A percentile compares a stretch with the other conserved stretches of the same genome.
These are phyloP conservation scores for Venturia oleaginea DNA, from an alignment of 2,329 filamentous ascomycete species.

Conservation along the genomic window DNA sequence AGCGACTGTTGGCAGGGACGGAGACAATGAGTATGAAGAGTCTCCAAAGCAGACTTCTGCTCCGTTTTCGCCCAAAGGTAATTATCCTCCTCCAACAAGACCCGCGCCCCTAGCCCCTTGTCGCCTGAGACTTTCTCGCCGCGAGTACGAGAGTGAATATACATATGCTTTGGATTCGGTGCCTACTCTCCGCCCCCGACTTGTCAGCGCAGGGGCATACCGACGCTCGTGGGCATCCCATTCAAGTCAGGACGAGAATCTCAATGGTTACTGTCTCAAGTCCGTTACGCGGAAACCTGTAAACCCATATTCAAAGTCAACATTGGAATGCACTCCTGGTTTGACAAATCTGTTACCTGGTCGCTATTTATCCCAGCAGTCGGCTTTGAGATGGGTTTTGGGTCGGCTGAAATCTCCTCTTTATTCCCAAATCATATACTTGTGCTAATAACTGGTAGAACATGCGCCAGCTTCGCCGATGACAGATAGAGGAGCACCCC, in stretches of 20 bases:
- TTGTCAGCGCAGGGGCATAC: neutral
- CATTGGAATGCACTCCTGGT: neutral
- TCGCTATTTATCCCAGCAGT: neutral
- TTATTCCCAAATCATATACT: neutral
- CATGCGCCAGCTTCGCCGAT: neutral
- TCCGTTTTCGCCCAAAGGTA: neutral
- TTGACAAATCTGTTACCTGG: neutral
- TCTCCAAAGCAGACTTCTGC: neutral
- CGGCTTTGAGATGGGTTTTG: neutral
- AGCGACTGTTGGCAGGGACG: constrained; percentile 38
- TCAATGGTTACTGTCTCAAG: neutral
- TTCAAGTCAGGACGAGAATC: neutral
- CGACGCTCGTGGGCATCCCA: neutral
- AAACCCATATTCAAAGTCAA: neutral
- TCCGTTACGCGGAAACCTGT: constrained; percentile 6
- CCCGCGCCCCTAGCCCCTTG: neutral
- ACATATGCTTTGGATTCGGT: neutral
- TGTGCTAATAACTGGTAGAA: neutral
- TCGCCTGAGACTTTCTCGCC: neutral
- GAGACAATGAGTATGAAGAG: constrained; percentile 28
- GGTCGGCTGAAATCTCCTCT: neutral
- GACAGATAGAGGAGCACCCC: constrained; percentile 8
- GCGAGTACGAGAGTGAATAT: neutral
- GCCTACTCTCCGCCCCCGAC: neutral
- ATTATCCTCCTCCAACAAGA: neutral